These are phyloP conservation scores for Carex arenaria DNA, from an alignment of 202 grass and related monocot genomes.

Conservation along the genomic window DNA sequence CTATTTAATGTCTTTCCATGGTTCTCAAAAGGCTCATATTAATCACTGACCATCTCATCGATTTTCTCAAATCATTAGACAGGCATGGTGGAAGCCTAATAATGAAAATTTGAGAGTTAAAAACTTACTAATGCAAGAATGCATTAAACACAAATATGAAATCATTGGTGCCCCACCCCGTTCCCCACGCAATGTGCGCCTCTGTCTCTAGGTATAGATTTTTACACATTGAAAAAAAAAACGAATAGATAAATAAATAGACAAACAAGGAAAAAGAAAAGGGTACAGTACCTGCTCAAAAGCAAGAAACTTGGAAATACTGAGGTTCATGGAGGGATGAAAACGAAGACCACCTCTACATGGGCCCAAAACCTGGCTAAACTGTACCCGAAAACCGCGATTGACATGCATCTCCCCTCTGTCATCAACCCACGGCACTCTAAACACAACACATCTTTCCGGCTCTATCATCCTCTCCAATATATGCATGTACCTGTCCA, in stretches of 20 bases:
- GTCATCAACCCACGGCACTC: constrained; percentile 98
- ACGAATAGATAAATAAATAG: not conserved
- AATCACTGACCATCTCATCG: not conserved
- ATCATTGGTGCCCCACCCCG: not conserved
- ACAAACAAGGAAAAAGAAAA: not conserved
- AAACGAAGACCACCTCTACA: constrained; percentile 95
- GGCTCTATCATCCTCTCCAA: constrained; percentile 96
- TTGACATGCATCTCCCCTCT: constrained; percentile 84
- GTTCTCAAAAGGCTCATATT: not conserved
- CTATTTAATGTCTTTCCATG: not conserved
- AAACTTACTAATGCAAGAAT: not conserved
- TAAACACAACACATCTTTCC: constrained; percentile 80
- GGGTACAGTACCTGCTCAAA: constrained; percentile 82
- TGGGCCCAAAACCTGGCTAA: constrained; percentile 91
- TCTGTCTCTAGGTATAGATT: not conserved
- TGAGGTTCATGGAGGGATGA: constrained; percentile 97
- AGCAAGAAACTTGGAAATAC: constrained; percentile 91
- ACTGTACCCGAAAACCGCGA: constrained; percentile 89
- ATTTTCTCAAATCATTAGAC: not conserved
- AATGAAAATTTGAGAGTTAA: not conserved
- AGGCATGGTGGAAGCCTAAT: not conserved
- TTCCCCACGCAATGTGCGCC: not conserved
- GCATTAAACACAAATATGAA: not conserved
- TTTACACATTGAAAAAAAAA: not conserved
- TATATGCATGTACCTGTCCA: constrained; percentile 83